Percentiles rank a stretch among this genome's conserved stretches.
Evolutionary conservation across 2,329 filamentous ascomycete species (phyloP).

Genomic region (Trichoderma sp.): DNA sequence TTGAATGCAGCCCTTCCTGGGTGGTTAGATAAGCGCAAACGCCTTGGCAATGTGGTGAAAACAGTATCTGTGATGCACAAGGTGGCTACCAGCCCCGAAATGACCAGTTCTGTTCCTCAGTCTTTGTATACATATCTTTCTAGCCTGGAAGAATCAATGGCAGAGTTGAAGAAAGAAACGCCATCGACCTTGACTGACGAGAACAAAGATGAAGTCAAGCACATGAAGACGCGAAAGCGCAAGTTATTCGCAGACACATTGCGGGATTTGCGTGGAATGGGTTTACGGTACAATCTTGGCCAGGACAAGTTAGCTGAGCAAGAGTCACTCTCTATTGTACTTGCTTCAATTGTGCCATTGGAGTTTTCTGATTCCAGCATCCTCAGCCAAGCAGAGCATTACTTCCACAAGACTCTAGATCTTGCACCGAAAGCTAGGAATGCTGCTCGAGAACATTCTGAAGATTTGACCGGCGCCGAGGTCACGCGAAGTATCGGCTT

Average conservation of each 20-base stretch:
- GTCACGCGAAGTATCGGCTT: slow-evolving; percentile 77
- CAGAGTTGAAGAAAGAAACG: slow-evolving; percentile 79
- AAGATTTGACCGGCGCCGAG: slow-evolving; percentile 81
- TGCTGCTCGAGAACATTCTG: slow-evolving; percentile 71
- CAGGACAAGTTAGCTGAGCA: slow-evolving; percentile 74
- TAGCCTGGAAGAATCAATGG: slow-evolving; percentile 67
- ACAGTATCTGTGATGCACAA: slow-evolving; percentile 75
- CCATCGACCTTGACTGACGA: slow-evolving; percentile 80
- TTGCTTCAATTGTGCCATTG: slow-evolving; percentile 59
- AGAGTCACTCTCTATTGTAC: slow-evolving; percentile 66
- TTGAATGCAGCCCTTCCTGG: slow-evolving; percentile 37
- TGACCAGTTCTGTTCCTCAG: slow-evolving; percentile 56
- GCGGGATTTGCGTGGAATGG: slow-evolving; percentile 83
- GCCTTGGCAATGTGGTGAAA: slow-evolving; percentile 69
- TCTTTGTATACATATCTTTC: slow-evolving; percentile 69
- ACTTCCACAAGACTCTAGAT: slow-evolving; percentile 79
- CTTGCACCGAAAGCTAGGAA: slow-evolving; percentile 68
- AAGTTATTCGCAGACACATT: slow-evolving; percentile 88
- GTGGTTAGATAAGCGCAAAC: slow-evolving; percentile 54
- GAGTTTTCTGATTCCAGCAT: slow-evolving; percentile 32
- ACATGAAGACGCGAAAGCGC: slow-evolving; percentile 87
- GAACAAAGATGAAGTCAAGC: slow-evolving; percentile 79
- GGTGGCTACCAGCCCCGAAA: slow-evolving; percentile 55
- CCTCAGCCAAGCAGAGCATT: slow-evolving; percentile 59
- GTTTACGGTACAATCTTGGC: slow-evolving; percentile 79